These are phyloP conservation scores for Cercospora sp. DNA, from an alignment of 2,329 filamentous ascomycete species.

Conservation along the genomic window DNA sequence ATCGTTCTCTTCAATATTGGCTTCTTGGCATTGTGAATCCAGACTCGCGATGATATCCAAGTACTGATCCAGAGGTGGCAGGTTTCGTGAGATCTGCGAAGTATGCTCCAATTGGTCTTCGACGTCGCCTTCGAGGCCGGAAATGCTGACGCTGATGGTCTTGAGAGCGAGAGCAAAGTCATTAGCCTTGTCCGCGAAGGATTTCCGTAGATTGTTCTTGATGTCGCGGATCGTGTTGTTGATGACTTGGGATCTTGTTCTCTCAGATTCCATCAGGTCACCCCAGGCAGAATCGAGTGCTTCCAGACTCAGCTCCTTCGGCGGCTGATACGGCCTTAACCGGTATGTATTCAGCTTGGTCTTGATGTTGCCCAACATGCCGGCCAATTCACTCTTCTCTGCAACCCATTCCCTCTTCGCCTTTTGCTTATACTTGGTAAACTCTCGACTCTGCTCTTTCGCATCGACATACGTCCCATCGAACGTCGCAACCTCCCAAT, in stretches of 20 bases:
- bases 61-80: slow-evolving; percentile 87
- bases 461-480: slow-evolving; percentile 91
- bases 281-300: slow-evolving; percentile 82
- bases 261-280: slow-evolving; percentile 76
- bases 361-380: slow-evolving; percentile 95
- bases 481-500: slow-evolving; percentile 79
- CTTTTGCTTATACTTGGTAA: slow-evolving; percentile 85
- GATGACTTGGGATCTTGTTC: slow-evolving; percentile 85
- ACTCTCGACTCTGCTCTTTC: slow-evolving; percentile 78
- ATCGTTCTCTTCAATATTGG: slow-evolving; percentile 98
- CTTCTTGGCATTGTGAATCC: slow-evolving; percentile 87
- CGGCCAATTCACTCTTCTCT: slow-evolving; percentile 93
- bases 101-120: slow-evolving; percentile 93
- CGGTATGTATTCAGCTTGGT: slow-evolving; percentile 96
- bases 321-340: slow-evolving; percentile 85
- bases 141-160: slow-evolving; percentile 91
- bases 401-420: slow-evolving; percentile 95
- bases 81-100: slow-evolving; percentile 76
- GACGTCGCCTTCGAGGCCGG: slow-evolving; percentile 93
- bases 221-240: slow-evolving; percentile 99
- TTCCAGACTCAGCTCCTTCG: slow-evolving; percentile 77
- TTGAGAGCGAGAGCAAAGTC: slow-evolving; percentile 95
- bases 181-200: slow-evolving; percentile 97
- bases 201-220: slow-evolving; percentile 88
- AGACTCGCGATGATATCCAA: slow-evolving; percentile 82